Evolutionary conservation across 257 asterid genomes (phyloP).

Genomic region (Capsicum rhomboideum): DNA sequence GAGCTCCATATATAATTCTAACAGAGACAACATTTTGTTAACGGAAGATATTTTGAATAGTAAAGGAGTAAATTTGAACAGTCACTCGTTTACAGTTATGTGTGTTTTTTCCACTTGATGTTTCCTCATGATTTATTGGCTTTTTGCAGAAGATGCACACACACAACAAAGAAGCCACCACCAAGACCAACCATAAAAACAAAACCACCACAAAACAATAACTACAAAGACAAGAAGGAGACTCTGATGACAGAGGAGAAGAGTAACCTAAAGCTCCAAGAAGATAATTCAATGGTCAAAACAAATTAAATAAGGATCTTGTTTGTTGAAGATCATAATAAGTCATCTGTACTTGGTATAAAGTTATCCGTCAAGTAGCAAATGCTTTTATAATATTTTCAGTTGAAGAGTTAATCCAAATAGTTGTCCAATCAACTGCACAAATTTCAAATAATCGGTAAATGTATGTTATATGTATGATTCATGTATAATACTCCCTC

Average conservation of each 20-base stretch:
- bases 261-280: neutral
- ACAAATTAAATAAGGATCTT: neutral
- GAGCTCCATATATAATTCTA: neutral
- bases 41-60: neutral
- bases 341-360: neutral
- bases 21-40: neutral
- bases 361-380: neutral
- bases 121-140: neutral
- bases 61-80: neutral
- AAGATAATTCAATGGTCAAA: neutral
- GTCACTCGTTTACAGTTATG: neutral
- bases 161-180: neutral
- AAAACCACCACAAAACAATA: neutral
- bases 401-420: too few species aligned
- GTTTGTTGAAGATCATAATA: neutral
- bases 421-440: too few species aligned
- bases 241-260: neutral
- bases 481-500: too few species aligned
- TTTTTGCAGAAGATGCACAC: neutral
- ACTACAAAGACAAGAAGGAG: neutral
- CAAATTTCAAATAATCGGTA: too few species aligned
- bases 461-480: too few species aligned
- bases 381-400: neutral
- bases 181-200: neutral
- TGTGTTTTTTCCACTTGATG: neutral